phyloP scores from a whole-genome alignment of 192 early-diverging fungal species.

The Backusella sp. region DNA sequence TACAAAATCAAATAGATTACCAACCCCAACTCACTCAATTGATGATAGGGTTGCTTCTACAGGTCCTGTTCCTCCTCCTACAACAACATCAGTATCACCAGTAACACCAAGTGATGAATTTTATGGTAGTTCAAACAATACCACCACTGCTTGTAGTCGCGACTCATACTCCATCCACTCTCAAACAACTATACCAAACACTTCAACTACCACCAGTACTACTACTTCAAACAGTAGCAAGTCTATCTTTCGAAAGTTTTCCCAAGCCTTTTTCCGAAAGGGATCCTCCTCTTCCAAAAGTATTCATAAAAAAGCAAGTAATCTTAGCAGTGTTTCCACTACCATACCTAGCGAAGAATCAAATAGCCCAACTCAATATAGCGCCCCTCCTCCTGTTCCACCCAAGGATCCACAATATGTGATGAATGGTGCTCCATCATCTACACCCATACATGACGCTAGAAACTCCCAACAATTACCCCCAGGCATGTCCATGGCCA shows the following conservation, averaged over 20 bases:
- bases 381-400: slow-evolving; percentile 11
- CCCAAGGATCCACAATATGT: slow-evolving; percentile 4
- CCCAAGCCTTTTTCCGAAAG: slow-evolving; percentile 7
- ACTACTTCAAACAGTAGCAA: not conserved
- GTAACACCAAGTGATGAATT: not conserved
- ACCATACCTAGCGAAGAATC: not conserved
- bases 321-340: not conserved
- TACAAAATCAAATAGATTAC: not conserved
- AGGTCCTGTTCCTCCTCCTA: not conserved
- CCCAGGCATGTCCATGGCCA: slow-evolving; percentile 12
- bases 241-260: slow-evolving; percentile 14
- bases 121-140: not conserved
- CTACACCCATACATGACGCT: not conserved
- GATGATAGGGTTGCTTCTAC: not conserved
- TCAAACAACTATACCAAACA: not conserved
- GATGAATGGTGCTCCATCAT: too few species aligned
- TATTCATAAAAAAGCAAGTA: slow-evolving; percentile 4
- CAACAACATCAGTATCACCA: not conserved
- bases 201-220: not conserved
- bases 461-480: not conserved
- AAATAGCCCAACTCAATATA: too few species aligned
- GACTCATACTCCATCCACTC: not conserved
- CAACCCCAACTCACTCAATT: not conserved
- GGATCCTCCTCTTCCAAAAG: not conserved
- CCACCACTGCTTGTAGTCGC: not conserved